These are phyloP conservation scores for Tuber brumale DNA, from an alignment of 495 filamentous ascomycete species.

Conservation along the genomic window DNA sequence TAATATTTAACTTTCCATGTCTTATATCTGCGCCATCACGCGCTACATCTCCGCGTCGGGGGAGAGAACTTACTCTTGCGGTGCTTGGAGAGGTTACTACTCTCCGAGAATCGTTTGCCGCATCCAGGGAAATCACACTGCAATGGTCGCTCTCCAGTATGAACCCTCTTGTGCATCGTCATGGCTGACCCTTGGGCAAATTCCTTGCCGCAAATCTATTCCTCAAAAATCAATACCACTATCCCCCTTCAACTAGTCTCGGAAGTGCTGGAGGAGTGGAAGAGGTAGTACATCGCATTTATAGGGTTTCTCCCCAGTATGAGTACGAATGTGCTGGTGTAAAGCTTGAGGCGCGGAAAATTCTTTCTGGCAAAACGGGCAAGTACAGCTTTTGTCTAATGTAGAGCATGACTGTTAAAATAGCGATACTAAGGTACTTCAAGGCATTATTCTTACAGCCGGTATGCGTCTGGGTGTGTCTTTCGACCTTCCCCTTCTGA, in stretches of 20 bases:
- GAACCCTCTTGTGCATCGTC: constrained; percentile 42
- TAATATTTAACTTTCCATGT: constrained; percentile 46
- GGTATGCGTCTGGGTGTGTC: constrained; percentile 59
- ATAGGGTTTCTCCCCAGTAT: constrained; percentile 56
- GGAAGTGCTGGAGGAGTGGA: background rate
- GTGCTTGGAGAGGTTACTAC: constrained; percentile 53
- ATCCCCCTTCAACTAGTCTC: background rate
- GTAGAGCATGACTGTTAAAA: background rate
- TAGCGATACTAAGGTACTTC: background rate
- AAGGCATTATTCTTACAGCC: constrained; percentile 48
- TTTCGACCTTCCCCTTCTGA: constrained; percentile 56
- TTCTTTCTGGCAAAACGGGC: constrained; percentile 49
- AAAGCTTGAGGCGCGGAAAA: constrained; percentile 58
- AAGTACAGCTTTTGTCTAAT: constrained; percentile 55
- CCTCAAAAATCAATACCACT: background rate
- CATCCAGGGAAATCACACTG: constrained; percentile 50
- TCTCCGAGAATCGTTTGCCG: constrained; percentile 51
- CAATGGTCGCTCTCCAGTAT: constrained; percentile 44
- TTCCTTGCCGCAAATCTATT: constrained; percentile 39
- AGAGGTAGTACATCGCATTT: constrained; percentile 40
- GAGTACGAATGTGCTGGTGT: constrained; percentile 55
- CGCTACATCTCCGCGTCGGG: background rate
- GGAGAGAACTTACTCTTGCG: constrained; percentile 44
- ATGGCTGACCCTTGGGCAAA: constrained; percentile 42
- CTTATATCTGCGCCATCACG: constrained; percentile 36